Evolutionary conservation across 2,329 filamentous ascomycete species (phyloP).

Genomic region (Dactylella cylindrospora): DNA sequence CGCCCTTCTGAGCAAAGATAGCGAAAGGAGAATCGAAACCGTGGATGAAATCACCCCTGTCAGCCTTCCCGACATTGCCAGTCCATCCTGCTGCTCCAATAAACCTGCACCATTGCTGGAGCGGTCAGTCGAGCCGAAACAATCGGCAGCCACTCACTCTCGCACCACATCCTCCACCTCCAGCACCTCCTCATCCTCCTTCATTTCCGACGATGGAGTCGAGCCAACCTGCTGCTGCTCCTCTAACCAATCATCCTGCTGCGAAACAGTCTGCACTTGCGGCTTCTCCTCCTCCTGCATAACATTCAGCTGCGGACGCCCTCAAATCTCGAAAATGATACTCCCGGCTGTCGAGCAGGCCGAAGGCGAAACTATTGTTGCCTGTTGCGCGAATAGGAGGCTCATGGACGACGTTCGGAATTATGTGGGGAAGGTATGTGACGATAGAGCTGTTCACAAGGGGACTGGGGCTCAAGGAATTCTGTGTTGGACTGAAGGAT

Average conservation of each 20-base stretch:
- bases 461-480: conserved; percentile 37
- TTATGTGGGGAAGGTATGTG: conserved; percentile 28
- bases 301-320: conserved; percentile 28
- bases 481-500: conserved; percentile 40
- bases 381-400: conserved; percentile 32
- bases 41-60: conserved; percentile 27
- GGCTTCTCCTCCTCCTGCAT: conserved; percentile 36
- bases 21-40: neutral
- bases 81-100: conserved; percentile 12
- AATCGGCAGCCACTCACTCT: conserved; percentile 10
- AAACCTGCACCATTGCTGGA: neutral
- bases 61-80: neutral
- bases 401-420: conserved; percentile 39
- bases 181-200: neutral
- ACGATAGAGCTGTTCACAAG: conserved; percentile 39
- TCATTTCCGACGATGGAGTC: conserved; percentile 1
- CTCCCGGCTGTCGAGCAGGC: conserved; percentile 23
- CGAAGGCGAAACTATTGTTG: conserved; percentile 29
- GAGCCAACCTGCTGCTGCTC: conserved; percentile 21
- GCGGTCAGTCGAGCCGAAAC: neutral
- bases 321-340: conserved; percentile 21
- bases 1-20: conserved; percentile 12
- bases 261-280: conserved; percentile 37
- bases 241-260: conserved; percentile 13
- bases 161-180: conserved; percentile 2